A percentile compares a stretch with the other conserved stretches of the same genome.
Conservation (phyloP, 768 basidiomycete genomes). For the Neoboletus subvelutipes region DNA sequence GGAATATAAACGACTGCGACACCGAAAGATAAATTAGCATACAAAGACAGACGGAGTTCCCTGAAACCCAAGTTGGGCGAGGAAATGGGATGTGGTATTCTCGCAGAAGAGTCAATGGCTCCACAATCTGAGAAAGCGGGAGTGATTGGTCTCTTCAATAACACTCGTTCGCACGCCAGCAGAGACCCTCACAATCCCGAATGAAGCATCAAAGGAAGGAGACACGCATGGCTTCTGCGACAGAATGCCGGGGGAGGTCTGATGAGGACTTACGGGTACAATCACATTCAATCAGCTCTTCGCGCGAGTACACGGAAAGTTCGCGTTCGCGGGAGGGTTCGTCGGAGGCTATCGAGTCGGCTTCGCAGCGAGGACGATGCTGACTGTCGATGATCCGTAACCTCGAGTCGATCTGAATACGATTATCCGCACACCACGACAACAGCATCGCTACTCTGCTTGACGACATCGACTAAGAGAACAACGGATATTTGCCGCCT, state of each 20-base stretch:
- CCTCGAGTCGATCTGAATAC: conserved; percentile 46
- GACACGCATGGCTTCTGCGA: background rate
- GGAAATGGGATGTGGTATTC: conserved; percentile 7
- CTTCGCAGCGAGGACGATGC: background rate
- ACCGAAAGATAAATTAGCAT: conserved; percentile 8
- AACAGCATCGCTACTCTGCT: conserved; percentile 30
- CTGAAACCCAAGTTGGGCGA: background rate
- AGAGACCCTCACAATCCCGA: background rate
- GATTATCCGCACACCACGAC: conserved; percentile 49
- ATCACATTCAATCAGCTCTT: conserved; percentile 21
- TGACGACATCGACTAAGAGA: conserved; percentile 20
- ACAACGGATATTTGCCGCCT: background rate
- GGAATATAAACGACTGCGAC: conserved; percentile 63
- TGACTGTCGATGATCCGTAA: conserved; percentile 35
- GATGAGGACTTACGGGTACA: conserved; percentile 30
- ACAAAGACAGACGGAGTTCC: background rate
- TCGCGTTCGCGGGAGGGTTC: conserved; percentile 13
- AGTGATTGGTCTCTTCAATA: background rate
- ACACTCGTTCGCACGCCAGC: conserved; percentile 1
- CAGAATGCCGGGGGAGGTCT: conserved; percentile 9
- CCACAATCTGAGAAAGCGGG: conserved; percentile 1
- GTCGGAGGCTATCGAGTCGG: conserved; percentile 2
- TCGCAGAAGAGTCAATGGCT: background rate
- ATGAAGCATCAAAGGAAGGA: background rate
- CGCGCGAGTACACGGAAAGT: conserved; percentile 27